These are phyloP conservation scores for Aspergillus pseudoglaucus DNA, from an alignment of 2,329 filamentous ascomycete genomes.

Conservation along the genomic window DNA sequence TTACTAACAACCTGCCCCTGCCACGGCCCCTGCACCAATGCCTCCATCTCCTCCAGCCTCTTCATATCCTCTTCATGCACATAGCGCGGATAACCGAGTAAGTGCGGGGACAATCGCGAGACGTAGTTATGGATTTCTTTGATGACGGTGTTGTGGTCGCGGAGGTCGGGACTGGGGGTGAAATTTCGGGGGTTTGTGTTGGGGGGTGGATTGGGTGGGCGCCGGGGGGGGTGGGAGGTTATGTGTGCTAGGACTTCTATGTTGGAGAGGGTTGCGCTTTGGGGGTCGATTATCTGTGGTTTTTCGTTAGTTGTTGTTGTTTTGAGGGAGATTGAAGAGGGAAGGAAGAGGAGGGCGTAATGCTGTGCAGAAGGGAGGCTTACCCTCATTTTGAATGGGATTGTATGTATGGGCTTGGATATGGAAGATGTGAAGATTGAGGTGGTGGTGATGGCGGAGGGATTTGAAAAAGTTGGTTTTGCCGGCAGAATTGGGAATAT, in stretches of 20 bases:
- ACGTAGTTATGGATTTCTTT: slow-evolving; percentile 43
- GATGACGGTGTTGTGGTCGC: slow-evolving; percentile 41
- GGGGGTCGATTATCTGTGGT: slow-evolving; percentile 39
- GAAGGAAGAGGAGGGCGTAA: not conserved
- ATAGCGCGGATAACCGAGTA: slow-evolving; percentile 33
- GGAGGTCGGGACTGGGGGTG: slow-evolving; percentile 36
- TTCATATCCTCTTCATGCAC: slow-evolving; percentile 19
- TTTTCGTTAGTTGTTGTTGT: not conserved
- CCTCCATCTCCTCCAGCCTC: slow-evolving; percentile 32
- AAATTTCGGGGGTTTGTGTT: slow-evolving; percentile 32
- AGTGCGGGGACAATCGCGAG: slow-evolving; percentile 33
- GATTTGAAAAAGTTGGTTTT: slow-evolving; percentile 16
- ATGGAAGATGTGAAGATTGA: too few relatives aligned
- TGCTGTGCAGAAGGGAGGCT: not conserved
- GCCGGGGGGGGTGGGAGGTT: slow-evolving; percentile 35
- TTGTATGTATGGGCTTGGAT: too few relatives aligned
- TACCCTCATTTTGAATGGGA: not conserved
- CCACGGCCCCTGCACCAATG: slow-evolving; percentile 22
- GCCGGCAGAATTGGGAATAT: slow-evolving; percentile 12
- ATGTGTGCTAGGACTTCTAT: slow-evolving; percentile 40
- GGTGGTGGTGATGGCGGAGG: not conserved
- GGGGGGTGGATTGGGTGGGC: slow-evolving; percentile 33
- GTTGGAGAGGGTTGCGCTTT: slow-evolving; percentile 39
- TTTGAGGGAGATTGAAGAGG: not conserved
- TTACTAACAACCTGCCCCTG: too few relatives aligned